Evolutionary conservation across 1,284 basidiomycete genomes (phyloP).

Genomic region (Tilletia caries): DNA sequence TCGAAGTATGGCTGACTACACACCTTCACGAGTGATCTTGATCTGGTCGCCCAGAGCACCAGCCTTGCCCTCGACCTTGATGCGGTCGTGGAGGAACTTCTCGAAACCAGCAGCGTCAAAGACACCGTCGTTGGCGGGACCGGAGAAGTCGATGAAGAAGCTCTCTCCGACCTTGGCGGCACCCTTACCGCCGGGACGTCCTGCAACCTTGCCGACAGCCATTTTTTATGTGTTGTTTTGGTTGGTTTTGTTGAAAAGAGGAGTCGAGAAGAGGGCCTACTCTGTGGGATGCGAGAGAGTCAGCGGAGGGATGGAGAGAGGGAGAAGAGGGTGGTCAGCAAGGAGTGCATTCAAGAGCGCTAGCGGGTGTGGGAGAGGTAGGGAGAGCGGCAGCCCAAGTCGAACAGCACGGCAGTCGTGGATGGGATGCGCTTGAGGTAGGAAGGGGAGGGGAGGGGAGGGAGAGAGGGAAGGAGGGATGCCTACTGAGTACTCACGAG

Average conservation of each 20-base stretch:
- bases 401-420: not conserved
- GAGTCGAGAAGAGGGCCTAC: not conserved
- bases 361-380: not conserved
- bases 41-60: conserved; percentile 61
- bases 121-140: conserved; percentile 82
- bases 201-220: conserved; percentile 8
- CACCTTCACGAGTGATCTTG: conserved; percentile 54
- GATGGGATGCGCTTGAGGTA: no score
- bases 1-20: conserved; percentile 19
- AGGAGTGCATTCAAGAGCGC: not conserved
- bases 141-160: conserved; percentile 90
- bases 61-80: conserved; percentile 70
- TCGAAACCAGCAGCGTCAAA: conserved; percentile 88
- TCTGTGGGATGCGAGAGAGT: not conserved
- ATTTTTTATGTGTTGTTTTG: not conserved
- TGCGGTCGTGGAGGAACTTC: conserved; percentile 88
- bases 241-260: not conserved
- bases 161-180: conserved; percentile 74
- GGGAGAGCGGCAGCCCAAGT: not conserved
- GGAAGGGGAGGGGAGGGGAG: not conserved
- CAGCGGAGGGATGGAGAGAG: not conserved
- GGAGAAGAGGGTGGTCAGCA: not conserved
- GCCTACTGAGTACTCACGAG: conserved; percentile 13
- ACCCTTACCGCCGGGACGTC: conserved; percentile 11
- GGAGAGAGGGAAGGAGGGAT: no score